Base-by-base conservation (phyloP, 192 early-diverging fungal genomes). In the Cetraspora pellucida region DNA sequence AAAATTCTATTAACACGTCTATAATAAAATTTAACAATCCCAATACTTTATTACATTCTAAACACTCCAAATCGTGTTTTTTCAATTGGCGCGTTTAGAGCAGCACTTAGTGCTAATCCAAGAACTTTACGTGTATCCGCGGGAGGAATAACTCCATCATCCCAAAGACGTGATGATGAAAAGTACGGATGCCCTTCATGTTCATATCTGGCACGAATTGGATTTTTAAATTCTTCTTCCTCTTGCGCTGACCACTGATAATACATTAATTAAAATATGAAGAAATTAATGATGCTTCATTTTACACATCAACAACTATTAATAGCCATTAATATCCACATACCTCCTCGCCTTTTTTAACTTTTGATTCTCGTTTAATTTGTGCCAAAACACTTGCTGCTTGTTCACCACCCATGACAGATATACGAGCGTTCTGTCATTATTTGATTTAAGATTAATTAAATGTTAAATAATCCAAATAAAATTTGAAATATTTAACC, bases 331-430 rank as follows among this genome's bases (percentile, higher is more conserved):
- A n/a, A n/a, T n/a, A n/a, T n/a, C n/a, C n/a, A n/a, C n/a, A n/a
- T 68, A 83, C 81, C 76, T 37, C 30, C 78, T 93, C 84, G 25
- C 92, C 94, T 74, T 88, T 90, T 84, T 92, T 93, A 31, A 75
- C 90, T 82, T 93, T 93, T 11, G 90, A 89, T 75, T 95, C 95
- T 50, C 93, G 85, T 71, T 88, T 93, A 68, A 97, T 90, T 73
- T 95, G 93, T 8, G 96, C 90, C 59, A 98, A 84, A 21, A 98
- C 97, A 52, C 90, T 91, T 14, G 97, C 94, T 30, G 94, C 93
- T 84, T 98, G 95, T 82, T 97, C 96, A 61, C 97, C 97, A 74
- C 97, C 97, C 97, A 98, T 98, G 13, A 98, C 97, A 44, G 93
- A 94, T 76, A 98, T 96, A 25, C 97, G 88, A 27, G 95, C 89